These are phyloP conservation scores for Fusarium kyushuense DNA, from an alignment of 2,329 filamentous ascomycete species.

Conservation along the genomic window DNA sequence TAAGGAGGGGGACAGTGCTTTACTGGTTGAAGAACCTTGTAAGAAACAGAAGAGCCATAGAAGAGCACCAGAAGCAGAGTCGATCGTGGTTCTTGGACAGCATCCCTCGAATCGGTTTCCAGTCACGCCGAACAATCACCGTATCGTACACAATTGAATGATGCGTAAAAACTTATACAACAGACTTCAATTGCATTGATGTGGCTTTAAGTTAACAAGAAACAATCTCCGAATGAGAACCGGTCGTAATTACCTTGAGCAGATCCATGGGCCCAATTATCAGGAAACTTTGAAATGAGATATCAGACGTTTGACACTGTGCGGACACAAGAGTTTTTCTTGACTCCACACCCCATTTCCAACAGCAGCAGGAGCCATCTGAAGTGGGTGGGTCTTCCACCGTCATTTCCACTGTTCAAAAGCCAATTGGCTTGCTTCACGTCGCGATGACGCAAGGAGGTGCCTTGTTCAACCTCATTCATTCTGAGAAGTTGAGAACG, in stretches of 20 bases:
- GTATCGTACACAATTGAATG: neutral
- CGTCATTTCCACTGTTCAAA: conserved; percentile 41
- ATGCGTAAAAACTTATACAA: neutral
- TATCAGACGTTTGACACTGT: conserved; percentile 26
- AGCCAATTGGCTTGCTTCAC: conserved; percentile 39
- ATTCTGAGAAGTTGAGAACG: too few species aligned
- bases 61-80: conserved; percentile 19
- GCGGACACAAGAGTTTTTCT: conserved; percentile 30
- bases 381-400: conserved; percentile 29
- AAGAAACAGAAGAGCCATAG: conserved; percentile 27
- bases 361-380: conserved; percentile 32
- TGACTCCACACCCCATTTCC: conserved; percentile 37
- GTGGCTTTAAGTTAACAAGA: conserved; percentile 8
- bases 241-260: conserved; percentile 2
- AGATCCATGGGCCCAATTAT: conserved; percentile 2
- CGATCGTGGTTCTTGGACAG: conserved; percentile 26
- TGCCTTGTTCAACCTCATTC: conserved; percentile 32
- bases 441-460: conserved; percentile 46
- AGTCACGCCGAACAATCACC: conserved; percentile 6
- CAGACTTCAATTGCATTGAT: neutral
- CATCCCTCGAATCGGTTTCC: conserved; percentile 25
- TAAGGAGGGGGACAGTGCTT: conserved; percentile 10
- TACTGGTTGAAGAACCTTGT: conserved; percentile 15
- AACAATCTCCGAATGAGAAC: conserved; percentile 9
- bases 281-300: conserved; percentile 23